These are phyloP conservation scores for Pythium myriotylum DNA, from an alignment of 352 stramenopile species.

Conservation along the genomic window DNA sequence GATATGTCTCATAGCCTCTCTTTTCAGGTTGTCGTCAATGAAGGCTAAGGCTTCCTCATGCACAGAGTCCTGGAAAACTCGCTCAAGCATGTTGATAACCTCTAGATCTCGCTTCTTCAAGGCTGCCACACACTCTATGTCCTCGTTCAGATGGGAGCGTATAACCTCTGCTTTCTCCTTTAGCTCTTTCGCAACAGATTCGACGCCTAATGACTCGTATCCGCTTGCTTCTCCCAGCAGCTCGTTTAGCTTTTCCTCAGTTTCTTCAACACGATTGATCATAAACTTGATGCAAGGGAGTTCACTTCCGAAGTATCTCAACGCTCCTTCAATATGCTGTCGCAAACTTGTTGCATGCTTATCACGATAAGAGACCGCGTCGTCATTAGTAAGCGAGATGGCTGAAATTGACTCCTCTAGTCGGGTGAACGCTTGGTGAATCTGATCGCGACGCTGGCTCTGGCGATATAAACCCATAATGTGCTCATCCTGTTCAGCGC, in stretches of 20 bases:
- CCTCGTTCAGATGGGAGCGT: conserved; percentile 51
- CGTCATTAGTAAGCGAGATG: conserved; percentile 40
- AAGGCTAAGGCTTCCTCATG: conserved; percentile 32
- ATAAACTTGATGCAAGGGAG: conserved; percentile 83
- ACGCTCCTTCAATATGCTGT: conserved; percentile 66
- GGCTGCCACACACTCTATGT: conserved; percentile 46
- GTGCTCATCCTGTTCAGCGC: conserved; percentile 54
- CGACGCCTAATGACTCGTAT: conserved; percentile 58
- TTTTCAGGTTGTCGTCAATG: conserved; percentile 46
- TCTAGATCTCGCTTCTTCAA: conserved; percentile 57
- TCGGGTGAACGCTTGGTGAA: conserved; percentile 38
- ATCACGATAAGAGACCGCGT: conserved; percentile 43
- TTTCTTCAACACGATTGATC: conserved; percentile 59
- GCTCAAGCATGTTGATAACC: conserved; percentile 37
- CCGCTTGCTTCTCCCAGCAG: conserved; percentile 44
- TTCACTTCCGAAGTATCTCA: conserved; percentile 78
- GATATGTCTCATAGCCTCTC: conserved; percentile 61
- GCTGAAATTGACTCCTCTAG: conserved; percentile 41
- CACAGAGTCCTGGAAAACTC: conserved; percentile 22
- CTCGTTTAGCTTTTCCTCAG: conserved; percentile 41
- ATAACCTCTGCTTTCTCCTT: conserved; percentile 41
- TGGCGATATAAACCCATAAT: conserved; percentile 41
- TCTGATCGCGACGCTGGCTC: conserved; percentile 40
- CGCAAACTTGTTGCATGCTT: conserved; percentile 51
- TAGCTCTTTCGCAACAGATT: conserved; percentile 54